Evolutionary conservation across 2,329 filamentous ascomycete species (phyloP).

Genomic region (Alternaria brassicicola): DNA sequence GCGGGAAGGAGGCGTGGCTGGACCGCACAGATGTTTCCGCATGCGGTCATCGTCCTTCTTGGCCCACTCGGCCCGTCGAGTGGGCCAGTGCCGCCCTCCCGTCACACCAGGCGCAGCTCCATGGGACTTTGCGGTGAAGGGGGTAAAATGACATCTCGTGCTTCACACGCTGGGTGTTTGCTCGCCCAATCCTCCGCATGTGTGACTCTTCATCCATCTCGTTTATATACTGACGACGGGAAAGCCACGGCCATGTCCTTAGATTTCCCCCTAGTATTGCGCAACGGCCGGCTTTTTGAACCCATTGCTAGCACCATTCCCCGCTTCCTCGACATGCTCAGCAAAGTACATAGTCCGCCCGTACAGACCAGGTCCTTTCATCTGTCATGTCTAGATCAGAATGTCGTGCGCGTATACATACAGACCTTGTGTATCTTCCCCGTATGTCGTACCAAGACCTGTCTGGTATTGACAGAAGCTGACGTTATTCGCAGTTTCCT

Average conservation of each 20-base stretch:
- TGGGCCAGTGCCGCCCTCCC: conserved; percentile 32
- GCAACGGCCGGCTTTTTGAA: conserved; percentile 22
- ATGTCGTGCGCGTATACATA: conserved; percentile 41
- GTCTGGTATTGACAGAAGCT: neutral
- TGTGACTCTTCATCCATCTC: conserved; percentile 24
- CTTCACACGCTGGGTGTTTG: conserved; percentile 33
- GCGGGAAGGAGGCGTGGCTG: conserved; percentile 17
- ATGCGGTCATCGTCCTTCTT: conserved; percentile 17
- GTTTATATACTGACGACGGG: conserved; percentile 30
- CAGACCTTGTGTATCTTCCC: conserved; percentile 42
- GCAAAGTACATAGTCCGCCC: conserved; percentile 27
- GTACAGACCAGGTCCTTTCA: conserved; percentile 33
- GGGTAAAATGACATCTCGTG: conserved; percentile 36
- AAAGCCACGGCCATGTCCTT: conserved; percentile 29
- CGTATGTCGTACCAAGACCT: conserved; percentile 13
- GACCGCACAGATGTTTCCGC: conserved; percentile 20
- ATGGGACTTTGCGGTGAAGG: conserved; percentile 40
- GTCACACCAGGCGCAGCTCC: conserved; percentile 35
- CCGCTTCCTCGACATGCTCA: conserved; percentile 33
- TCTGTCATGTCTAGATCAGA: conserved; percentile 41
- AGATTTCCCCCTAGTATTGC: conserved; percentile 25
- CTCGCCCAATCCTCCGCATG: conserved; percentile 25
- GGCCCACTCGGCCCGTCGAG: conserved; percentile 33
- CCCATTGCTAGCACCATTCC: conserved; percentile 23
- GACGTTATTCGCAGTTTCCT: conserved; percentile 27